Evolutionary conservation across 83 land plant genomes (phyloP).

Genomic region (Thuja plicata): DNA sequence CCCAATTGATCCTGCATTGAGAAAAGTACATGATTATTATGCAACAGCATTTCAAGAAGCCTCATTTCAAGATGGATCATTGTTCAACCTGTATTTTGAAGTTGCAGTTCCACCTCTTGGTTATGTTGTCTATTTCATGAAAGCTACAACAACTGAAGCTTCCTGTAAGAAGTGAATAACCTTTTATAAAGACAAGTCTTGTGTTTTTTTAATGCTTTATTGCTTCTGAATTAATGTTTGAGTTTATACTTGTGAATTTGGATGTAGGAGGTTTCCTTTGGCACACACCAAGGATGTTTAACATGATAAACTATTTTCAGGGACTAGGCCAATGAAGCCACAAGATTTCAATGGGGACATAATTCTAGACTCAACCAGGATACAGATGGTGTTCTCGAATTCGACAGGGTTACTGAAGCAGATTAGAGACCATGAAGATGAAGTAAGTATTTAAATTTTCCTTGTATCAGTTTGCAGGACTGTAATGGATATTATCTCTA

Average conservation of each 20-base stretch:
- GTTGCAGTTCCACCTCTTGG: conserved; percentile 90
- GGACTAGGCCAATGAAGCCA: neutral
- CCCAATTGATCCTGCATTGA: conserved; percentile 41
- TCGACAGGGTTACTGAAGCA: conserved; percentile 5
- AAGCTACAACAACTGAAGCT: conserved; percentile 5
- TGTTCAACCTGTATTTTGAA: conserved; percentile 70
- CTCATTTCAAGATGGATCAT: conserved; percentile 28
- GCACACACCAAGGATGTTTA: neutral
- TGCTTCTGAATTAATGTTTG: neutral
- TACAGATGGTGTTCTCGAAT: conserved; percentile 16
- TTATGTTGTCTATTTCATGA: conserved; percentile 24
- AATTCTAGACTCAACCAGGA: conserved; percentile 2
- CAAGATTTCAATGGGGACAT: conserved; percentile 16
- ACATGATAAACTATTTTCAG: neutral
- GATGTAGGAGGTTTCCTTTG: neutral
- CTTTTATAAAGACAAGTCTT: neutral
- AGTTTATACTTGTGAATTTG: neutral
- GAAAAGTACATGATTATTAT: conserved; percentile 43
- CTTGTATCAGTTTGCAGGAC: neutral
- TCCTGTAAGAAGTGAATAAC: conserved; percentile 8
- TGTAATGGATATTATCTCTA: neutral
- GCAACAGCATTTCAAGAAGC: conserved; percentile 52
- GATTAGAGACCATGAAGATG: conserved; percentile 1
- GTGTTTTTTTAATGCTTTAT: neutral
- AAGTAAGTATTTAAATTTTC: neutral